Conservation (phyloP, 2,329 filamentous ascomycete genomes). For the Aureobasidium sp. region DNA sequence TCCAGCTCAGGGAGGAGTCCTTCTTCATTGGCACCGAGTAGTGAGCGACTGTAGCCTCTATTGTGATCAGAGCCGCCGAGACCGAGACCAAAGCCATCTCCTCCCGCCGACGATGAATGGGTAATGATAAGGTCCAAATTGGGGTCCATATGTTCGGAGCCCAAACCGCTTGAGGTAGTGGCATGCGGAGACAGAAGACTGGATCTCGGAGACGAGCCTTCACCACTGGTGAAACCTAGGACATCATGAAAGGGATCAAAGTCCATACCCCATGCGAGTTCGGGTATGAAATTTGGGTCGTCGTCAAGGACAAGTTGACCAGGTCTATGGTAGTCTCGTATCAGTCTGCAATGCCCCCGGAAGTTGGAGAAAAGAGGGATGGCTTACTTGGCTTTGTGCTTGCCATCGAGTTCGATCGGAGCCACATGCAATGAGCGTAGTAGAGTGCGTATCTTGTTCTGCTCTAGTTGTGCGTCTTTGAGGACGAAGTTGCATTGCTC, state of each 20-base stretch:
- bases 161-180: conserved; percentile 21
- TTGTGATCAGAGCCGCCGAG: neutral
- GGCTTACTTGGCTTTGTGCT: conserved; percentile 57
- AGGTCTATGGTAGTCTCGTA: conserved; percentile 42
- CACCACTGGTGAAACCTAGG: conserved; percentile 39
- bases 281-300: conserved; percentile 71
- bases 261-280: conserved; percentile 52
- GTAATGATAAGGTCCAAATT: conserved; percentile 37
- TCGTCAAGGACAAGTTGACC: conserved; percentile 71
- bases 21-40: conserved; percentile 14
- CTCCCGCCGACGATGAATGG: conserved; percentile 17
- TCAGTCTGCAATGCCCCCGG: neutral
- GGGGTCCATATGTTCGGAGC: conserved; percentile 17
- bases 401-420: conserved; percentile 61
- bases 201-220: conserved; percentile 24
- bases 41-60: neutral
- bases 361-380: neutral
- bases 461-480: conserved; percentile 66
- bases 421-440: conserved; percentile 49
- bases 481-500: conserved; percentile 86
- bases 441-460: conserved; percentile 63
- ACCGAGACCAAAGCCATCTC: neutral
- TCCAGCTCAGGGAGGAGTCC: conserved; percentile 24
- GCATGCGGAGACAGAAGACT: conserved; percentile 31
- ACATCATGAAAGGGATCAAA: conserved; percentile 38